Evolutionary conservation across 257 asterid species (phyloP).

Genomic region (Rauvolfia tetraphylla): DNA sequence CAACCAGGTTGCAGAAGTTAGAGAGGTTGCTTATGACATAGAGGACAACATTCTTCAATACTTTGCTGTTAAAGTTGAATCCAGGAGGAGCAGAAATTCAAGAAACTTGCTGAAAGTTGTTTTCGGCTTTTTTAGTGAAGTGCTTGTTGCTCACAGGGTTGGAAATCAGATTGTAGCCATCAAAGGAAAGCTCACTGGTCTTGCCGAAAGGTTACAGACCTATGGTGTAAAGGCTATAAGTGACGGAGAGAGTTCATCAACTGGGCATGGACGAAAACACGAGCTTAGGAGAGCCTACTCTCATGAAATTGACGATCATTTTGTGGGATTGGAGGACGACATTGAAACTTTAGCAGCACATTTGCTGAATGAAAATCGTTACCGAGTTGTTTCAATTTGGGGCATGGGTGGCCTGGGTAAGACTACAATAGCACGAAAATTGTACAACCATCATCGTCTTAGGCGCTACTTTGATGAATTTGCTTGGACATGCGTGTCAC

Average conservation of each 20-base stretch:
- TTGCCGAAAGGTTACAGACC: slow-evolving; percentile 23
- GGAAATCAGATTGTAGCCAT: slow-evolving; percentile 27
- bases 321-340: slow-evolving; percentile 31
- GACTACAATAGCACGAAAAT: neutral
- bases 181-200: slow-evolving; percentile 15
- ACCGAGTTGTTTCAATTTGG: slow-evolving; percentile 24
- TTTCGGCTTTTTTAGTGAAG: slow-evolving; percentile 10
- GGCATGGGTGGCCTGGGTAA: slow-evolving; percentile 40
- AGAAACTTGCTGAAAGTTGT: slow-evolving; percentile 14
- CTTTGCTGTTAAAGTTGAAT: slow-evolving; percentile 17
- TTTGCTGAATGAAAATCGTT: slow-evolving; percentile 21
- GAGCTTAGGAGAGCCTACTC: slow-evolving; percentile 33
- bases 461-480: neutral
- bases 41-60: slow-evolving; percentile 32
- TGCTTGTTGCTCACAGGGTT: slow-evolving; percentile 17
- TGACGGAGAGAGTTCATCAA: slow-evolving; percentile 11
- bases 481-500: slow-evolving; percentile 9
- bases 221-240: slow-evolving; percentile 18
- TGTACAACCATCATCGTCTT: neutral
- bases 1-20: slow-evolving; percentile 31
- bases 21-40: slow-evolving; percentile 39
- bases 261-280: neutral
- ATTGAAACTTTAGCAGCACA: slow-evolving; percentile 21
- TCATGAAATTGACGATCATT: slow-evolving; percentile 36
- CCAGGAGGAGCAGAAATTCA: slow-evolving; percentile 16